Conservation (phyloP, 371 early-diverging fungal genomes). For the Mucor irregularis region DNA sequence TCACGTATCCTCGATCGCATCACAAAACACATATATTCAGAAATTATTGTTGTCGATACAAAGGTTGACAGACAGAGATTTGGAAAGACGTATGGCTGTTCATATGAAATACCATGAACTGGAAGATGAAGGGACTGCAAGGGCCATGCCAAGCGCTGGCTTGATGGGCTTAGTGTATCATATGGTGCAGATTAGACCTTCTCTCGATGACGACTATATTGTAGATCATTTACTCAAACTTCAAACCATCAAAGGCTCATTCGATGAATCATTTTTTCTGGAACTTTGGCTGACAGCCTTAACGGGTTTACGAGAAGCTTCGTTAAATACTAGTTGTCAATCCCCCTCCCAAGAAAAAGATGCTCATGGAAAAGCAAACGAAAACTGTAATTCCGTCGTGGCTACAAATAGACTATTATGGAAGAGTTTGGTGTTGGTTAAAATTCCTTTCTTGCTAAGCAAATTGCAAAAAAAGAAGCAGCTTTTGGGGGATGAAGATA, state of each 20-base stretch:
- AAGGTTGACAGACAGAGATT: slow-evolving; percentile 41
- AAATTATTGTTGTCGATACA: slow-evolving; percentile 33
- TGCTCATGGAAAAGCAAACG: background rate
- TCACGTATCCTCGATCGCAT: background rate
- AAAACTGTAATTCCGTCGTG: slow-evolving; percentile 15
- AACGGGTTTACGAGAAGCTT: slow-evolving; percentile 49
- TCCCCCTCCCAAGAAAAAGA: background rate
- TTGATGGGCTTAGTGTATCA: slow-evolving; percentile 50
- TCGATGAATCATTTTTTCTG: slow-evolving; percentile 51
- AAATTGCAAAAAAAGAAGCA: slow-evolving; percentile 21
- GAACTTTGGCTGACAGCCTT: slow-evolving; percentile 49
- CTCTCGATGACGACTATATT: slow-evolving; percentile 38
- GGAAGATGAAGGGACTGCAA: slow-evolving; percentile 56
- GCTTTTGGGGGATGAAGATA: background rate
- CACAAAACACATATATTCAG: slow-evolving; percentile 38
- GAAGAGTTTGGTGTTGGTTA: slow-evolving; percentile 44
- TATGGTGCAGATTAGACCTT: slow-evolving; percentile 49
- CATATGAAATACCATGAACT: slow-evolving; percentile 56
- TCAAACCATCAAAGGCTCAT: slow-evolving; percentile 50
- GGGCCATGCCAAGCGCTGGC: slow-evolving; percentile 56
- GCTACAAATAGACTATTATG: slow-evolving; percentile 43
- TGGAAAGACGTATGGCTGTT: slow-evolving; percentile 43
- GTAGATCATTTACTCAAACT: slow-evolving; percentile 43
- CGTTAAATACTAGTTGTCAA: slow-evolving; percentile 35
- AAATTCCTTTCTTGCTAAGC: slow-evolving; percentile 26